Evolutionary conservation across 2,329 filamentous ascomycete genomes (phyloP).

Genomic region (Exophiala xenobiotica): DNA sequence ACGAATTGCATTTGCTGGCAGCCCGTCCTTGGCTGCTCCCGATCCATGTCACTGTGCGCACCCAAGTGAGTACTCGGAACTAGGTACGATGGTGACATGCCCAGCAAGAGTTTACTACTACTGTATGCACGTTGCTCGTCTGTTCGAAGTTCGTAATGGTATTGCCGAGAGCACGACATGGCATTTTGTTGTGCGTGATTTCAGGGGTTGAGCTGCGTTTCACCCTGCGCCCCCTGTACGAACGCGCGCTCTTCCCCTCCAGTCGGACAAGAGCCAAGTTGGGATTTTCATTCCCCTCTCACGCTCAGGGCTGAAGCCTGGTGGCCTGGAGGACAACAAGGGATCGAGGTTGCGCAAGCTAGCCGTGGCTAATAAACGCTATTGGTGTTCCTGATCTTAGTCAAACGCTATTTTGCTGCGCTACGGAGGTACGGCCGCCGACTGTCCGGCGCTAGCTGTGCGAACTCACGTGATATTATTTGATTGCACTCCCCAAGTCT

Average conservation of each 20-base stretch:
- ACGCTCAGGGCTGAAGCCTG: no score
- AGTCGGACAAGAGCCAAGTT: neutral
- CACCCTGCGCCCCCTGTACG: neutral
- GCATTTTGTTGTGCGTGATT: neutral
- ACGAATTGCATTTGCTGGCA: no score
- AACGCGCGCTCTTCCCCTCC: neutral
- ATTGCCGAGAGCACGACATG: neutral
- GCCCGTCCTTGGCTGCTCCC: neutral
- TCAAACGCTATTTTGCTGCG: neutral
- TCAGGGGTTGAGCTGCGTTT: neutral
- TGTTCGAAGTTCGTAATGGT: no score
- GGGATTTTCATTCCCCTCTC: no score
- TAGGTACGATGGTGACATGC: neutral
- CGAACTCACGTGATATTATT: neutral
- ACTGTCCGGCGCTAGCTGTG: neutral
- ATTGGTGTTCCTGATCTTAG: neutral
- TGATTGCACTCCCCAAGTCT: neutral
- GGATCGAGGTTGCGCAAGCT: no score
- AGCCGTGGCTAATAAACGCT: neutral
- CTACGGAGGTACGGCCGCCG: neutral
- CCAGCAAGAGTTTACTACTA: neutral
- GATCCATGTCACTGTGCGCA: no score
- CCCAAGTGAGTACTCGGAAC: neutral
- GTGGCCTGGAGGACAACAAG: no score
- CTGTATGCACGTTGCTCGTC: neutral